Conservation (phyloP, 139 green algal genomes). For the Pedinophyceae sp. region DNA sequence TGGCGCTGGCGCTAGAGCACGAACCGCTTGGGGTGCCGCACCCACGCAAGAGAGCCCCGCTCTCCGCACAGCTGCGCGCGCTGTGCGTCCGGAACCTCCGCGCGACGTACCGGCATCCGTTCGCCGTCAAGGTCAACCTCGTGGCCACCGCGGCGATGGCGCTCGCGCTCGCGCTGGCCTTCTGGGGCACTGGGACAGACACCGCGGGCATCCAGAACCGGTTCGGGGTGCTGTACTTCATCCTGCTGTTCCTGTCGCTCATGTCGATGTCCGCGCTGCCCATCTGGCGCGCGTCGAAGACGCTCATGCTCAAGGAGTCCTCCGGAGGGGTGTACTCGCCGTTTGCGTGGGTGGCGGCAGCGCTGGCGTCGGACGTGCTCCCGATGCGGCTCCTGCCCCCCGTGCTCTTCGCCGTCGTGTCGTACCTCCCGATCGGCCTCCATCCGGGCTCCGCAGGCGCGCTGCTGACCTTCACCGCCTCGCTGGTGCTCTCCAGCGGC, state of each 20-base stretch:
- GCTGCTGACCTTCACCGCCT: not conserved
- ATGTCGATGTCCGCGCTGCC: conserved; percentile 40
- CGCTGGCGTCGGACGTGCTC: no score
- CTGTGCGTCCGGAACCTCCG: conserved; percentile 31
- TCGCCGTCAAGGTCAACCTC: conserved; percentile 25
- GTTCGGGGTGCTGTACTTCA: conserved; percentile 46
- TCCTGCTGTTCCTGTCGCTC: conserved; percentile 39
- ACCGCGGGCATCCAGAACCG: conserved; percentile 38
- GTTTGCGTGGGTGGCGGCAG: not conserved
- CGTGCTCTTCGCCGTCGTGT: not conserved
- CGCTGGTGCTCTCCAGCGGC: conserved; percentile 40
- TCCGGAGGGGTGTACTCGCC: not conserved
- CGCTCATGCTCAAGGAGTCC: not conserved
- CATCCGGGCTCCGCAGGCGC: not conserved
- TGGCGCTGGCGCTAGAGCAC: conserved; percentile 3
- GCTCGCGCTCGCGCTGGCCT: conserved; percentile 32
- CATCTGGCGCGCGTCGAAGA: conserved; percentile 32
- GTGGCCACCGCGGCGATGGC: conserved; percentile 30
- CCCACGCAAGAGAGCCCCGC: not conserved
- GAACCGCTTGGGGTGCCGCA: conserved; percentile 2
- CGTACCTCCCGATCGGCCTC: not conserved
- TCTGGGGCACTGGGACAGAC: conserved; percentile 27
- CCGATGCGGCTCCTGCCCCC: conserved; percentile 1
- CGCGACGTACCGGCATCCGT: conserved; percentile 39
- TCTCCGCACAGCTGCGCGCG: conserved; percentile 18